Conservation (phyloP, 2,329 filamentous ascomycete species). For the Cladosporium oxysporum region DNA sequence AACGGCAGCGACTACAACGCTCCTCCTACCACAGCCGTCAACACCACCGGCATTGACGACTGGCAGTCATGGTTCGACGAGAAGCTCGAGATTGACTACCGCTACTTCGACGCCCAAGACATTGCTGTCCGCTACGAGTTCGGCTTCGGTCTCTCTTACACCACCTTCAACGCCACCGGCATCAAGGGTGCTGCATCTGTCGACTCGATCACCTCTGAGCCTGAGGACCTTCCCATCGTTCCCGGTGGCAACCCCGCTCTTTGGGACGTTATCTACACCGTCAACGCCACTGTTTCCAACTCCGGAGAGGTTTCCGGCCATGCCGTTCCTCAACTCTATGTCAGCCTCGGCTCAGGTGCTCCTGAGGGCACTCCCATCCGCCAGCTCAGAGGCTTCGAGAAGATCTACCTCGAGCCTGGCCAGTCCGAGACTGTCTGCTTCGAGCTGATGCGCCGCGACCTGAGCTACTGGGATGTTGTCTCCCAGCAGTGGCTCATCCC, state of each 20-base stretch:
- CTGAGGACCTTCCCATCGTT: conserved; percentile 14
- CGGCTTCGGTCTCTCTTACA: conserved; percentile 80
- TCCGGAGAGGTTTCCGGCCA: conserved; percentile 51
- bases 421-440: conserved; percentile 37
- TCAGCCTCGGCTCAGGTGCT: conserved; percentile 47
- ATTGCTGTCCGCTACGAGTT: conserved; percentile 79
- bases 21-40: conserved; percentile 35
- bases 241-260: conserved; percentile 48
- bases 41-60: conserved; percentile 18
- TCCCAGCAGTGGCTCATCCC: conserved; percentile 44
- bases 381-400: conserved; percentile 43
- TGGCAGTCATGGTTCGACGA: conserved; percentile 75
- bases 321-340: conserved; percentile 58
- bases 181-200: conserved; percentile 35
- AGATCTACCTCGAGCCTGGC: conserved; percentile 37
- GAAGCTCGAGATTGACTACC: conserved; percentile 82
- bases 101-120: conserved; percentile 74
- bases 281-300: conserved; percentile 54
- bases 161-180: conserved; percentile 57
- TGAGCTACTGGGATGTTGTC: conserved; percentile 46
- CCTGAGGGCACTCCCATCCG: conserved; percentile 32
- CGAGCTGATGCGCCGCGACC: conserved; percentile 43
- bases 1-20: conserved; percentile 25
- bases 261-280: conserved; percentile 54
- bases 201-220: conserved; percentile 33